Conservation (phyloP, 257 asterid species). For the Cruciata laevipes region DNA sequence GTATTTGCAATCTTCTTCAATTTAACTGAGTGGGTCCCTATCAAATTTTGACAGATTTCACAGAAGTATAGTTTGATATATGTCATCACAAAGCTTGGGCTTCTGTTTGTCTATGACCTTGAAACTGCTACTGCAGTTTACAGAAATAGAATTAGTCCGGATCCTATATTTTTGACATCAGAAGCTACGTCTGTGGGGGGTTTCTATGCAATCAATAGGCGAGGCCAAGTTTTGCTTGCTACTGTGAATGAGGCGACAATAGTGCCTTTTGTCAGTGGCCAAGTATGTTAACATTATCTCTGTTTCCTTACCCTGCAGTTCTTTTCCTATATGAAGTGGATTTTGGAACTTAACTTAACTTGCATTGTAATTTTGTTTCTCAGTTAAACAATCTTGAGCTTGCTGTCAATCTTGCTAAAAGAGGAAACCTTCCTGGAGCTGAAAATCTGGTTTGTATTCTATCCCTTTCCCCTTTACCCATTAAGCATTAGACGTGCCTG, state of each 20-base stretch:
- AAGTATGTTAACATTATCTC: slow-evolving; percentile 42
- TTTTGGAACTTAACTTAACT: background rate
- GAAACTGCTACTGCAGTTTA: slow-evolving; percentile 95
- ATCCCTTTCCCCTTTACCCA: background rate
- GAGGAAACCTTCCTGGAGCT: slow-evolving; percentile 99
- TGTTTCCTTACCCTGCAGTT: background rate
- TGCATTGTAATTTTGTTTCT: slow-evolving; percentile 13
- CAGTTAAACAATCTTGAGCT: slow-evolving; percentile 99
- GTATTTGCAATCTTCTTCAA: slow-evolving; percentile 11
- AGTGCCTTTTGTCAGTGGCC: slow-evolving; percentile 95
- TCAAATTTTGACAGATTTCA: slow-evolving; percentile 56
- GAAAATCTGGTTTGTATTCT: slow-evolving; percentile 78
- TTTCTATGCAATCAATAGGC: slow-evolving; percentile 90
- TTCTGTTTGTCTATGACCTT: slow-evolving; percentile 94
- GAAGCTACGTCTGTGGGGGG: slow-evolving; percentile 97
- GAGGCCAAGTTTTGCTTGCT: slow-evolving; percentile 96
- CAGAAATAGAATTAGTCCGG: slow-evolving; percentile 98
- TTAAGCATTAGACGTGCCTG: background rate
- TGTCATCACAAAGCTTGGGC: slow-evolving; percentile 98
- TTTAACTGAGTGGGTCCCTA: slow-evolving; percentile 8
- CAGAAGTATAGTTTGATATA: slow-evolving; percentile 84
- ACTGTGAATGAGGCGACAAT: slow-evolving; percentile 91
- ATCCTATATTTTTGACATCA: slow-evolving; percentile 87
- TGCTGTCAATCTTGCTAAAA: slow-evolving; percentile 96
- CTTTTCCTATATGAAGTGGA: background rate